A percentile compares a stretch with the other conserved stretches of the same genome.
Evolutionary conservation across 176 grass and related monocot species (phyloP).

Genomic region (Poa annua): DNA sequence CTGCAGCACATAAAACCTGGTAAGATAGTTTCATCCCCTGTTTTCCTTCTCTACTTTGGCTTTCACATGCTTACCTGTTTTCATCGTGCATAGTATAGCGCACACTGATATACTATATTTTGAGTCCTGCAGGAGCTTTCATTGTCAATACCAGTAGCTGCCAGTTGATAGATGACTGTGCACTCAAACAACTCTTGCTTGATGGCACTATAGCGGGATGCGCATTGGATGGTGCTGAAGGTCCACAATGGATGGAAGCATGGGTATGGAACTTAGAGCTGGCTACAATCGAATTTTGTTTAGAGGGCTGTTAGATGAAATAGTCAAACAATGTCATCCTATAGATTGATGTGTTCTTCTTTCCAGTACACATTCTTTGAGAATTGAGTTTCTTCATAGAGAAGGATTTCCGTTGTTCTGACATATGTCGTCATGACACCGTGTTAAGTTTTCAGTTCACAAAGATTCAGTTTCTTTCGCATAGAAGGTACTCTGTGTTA

Average conservation of each 20-base stretch:
- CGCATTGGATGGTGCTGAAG: slow-evolving; percentile 93
- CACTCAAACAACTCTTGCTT: slow-evolving; percentile 90
- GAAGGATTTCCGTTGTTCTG: neutral
- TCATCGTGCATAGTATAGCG: slow-evolving; percentile 19
- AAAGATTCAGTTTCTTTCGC: neutral
- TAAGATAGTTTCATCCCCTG: slow-evolving; percentile 42
- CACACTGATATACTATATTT: slow-evolving; percentile 14
- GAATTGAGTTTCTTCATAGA: neutral
- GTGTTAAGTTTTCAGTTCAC: neutral
- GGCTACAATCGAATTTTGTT: slow-evolving; percentile 33
- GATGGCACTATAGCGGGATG: slow-evolving; percentile 92
- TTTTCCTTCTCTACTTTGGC: neutral
- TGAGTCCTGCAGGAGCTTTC: slow-evolving; percentile 74
- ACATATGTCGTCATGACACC: neutral
- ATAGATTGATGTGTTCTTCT: slow-evolving; percentile 25
- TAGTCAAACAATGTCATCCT: neutral
- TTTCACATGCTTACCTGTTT: slow-evolving; percentile 5
- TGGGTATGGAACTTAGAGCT: slow-evolving; percentile 75
- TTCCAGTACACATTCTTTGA: neutral
- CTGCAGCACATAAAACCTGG: slow-evolving; percentile 92
- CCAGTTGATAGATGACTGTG: slow-evolving; percentile 96
- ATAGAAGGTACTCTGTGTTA: slow-evolving; percentile 12
- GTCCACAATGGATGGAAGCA: slow-evolving; percentile 98
- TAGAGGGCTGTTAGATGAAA: slow-evolving; percentile 7
- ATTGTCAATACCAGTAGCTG: slow-evolving; percentile 93